Base-by-base conservation (phyloP, 2,329 filamentous ascomycete species). In the Scytalidium sp. region DNA sequence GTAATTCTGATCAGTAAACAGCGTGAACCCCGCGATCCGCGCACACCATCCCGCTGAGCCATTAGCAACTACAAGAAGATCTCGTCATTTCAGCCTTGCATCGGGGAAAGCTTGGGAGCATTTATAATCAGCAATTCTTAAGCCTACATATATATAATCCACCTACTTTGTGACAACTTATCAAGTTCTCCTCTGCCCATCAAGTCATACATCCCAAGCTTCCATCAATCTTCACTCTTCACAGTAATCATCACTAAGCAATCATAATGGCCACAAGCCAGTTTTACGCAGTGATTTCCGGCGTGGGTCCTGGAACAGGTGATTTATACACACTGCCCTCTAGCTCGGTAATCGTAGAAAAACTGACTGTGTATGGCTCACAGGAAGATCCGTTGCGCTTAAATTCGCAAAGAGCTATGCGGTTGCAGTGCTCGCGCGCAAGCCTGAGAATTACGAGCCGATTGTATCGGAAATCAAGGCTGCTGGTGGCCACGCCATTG, bases 371-470 rank as follows among this genome's bases (percentile, higher is more conserved):
- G n/a, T n/a, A 42, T 20, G 20, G 41, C 13, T 19, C n/a, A 41
- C 29, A 74, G 75, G 76, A 56, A 64, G 71, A 39, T 69, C 77
- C 2, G 65, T 72, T 6, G 83, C 83, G 19, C 69, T 79, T 47
- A 76, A 75, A 50, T 87, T 87, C 63, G 76, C 81, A 36, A 69
- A 82, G 53, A 62, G 77, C 8, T 94, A 93, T 62, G 81, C 87
- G 0, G 85, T 93, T 1, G 85, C 88, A 2, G 74, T 93, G 1
- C 78, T 93, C n/a, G 83, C 88, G 11, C 84, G 88, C 45, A 82
- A 74, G 15, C 75, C 83, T 0, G 76, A 81, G 40, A 88, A 77
- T 66, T 90, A 84, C 68, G 74, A 81, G 49, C 70, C 75, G n/a
- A 75, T 90, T 2, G 84, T 88, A 6, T 64, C 77, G 2, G 86